These are phyloP conservation scores for Capsella rubella DNA, from an alignment of 441 rosid species.

Conservation along the genomic window DNA sequence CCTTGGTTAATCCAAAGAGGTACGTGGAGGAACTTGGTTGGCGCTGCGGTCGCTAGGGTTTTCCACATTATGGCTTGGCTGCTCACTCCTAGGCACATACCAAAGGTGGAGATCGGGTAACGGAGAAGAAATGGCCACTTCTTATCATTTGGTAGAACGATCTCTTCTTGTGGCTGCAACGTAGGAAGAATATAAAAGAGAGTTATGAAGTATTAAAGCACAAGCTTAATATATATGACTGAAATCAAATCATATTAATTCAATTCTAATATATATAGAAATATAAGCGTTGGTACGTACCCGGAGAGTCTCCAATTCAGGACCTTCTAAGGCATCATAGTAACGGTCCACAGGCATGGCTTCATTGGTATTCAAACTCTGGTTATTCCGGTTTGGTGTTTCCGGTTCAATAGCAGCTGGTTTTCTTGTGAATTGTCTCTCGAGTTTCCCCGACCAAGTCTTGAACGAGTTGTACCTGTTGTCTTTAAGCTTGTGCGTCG, in stretches of 20 bases:
- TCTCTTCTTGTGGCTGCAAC: conserved; percentile 74
- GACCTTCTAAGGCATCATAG: conserved; percentile 91
- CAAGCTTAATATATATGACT: neutral
- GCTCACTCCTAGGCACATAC: conserved; percentile 90
- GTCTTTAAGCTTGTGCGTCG: conserved; percentile 53
- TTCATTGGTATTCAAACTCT: conserved; percentile 48
- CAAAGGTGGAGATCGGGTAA: conserved; percentile 76
- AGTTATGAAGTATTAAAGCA: conserved; percentile 4
- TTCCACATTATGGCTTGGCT: conserved; percentile 97
- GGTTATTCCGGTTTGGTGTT: conserved; percentile 31
- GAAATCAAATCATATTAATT: neutral
- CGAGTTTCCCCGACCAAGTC: conserved; percentile 92
- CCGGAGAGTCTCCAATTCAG: conserved; percentile 82
- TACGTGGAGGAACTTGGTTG: conserved; percentile 75
- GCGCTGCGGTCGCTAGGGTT: conserved; percentile 62
- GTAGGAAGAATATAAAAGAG: neutral
- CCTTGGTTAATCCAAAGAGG: conserved; percentile 52
- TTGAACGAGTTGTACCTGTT: conserved; percentile 80
- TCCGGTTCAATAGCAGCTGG: conserved; percentile 46
- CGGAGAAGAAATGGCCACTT: conserved; percentile 92
- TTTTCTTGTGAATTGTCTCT: conserved; percentile 72
- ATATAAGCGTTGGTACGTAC: conserved; percentile 46
- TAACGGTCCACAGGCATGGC: conserved; percentile 77
- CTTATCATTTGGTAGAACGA: conserved; percentile 76
- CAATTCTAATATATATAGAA: neutral